Base-by-base conservation (phyloP, 306 rosid genomes). In the Vigna mungo region DNA sequence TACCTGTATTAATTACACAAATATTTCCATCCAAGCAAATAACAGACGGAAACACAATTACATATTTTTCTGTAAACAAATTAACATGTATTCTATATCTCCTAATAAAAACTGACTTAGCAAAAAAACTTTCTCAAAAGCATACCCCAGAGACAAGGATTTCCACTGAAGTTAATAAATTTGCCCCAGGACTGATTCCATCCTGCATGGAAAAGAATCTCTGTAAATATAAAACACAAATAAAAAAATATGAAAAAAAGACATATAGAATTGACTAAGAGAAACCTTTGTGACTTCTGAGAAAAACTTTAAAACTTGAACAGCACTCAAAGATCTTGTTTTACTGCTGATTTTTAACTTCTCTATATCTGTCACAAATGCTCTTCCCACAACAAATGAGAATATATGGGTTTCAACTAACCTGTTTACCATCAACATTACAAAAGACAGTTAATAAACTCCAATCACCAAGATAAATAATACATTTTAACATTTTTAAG, bases 321-420 rank as follows among this genome's bases (percentile, higher is more conserved):
- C 87, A 81, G 85, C 92, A 85, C 86, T 90, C 93, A 93, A 82
- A 71, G 90, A 82, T 80, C 98, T 87, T 84, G 89, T 86, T 85
- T 87, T 88, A 88, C 94, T 89, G 92, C 89, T 88, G 80, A 91
- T 85, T 78, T 93, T 91, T 74, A 96, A 84, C 89, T 93, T 93
- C 77, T 96, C 98, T 76, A 96, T 84, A 86, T 96, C 99, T 43
- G 98, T 88, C 76, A 96, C 99, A 88, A 96, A 96, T 63, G 99
- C 98, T 89, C 99, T 91, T 88, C 99, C 99, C 79, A 96, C 97
- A 76, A 96, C 99, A 82, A 96, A 96, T 44, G 98, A 96, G 94
- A 93, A 96, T 85, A 93, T 90, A 78, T 96, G 98, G 82, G 98
- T 93, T 89, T 96, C 99, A 76, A 91, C 98, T 91, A 96, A 86